These are phyloP conservation scores for Crotalaria pallida DNA, from an alignment of 306 rosid genomes.

Conservation along the genomic window DNA sequence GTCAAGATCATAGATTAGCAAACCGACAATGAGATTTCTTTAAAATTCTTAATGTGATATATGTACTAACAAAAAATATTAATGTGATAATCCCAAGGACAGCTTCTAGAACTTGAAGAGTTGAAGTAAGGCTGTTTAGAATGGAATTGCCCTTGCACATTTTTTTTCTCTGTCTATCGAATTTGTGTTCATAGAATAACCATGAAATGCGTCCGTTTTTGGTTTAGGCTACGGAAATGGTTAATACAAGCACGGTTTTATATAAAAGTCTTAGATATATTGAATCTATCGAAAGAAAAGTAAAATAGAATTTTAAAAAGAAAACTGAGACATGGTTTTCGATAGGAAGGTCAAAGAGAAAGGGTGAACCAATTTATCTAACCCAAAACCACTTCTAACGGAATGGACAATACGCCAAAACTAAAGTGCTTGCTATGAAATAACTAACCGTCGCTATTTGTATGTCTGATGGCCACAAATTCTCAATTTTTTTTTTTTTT, in stretches of 20 bases:
- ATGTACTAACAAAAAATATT: no score
- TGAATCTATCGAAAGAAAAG: not conserved
- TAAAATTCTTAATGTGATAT: not conserved
- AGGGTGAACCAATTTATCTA: conserved; percentile 61
- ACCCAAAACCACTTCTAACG: conserved; percentile 41
- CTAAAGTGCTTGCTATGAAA: conserved; percentile 5
- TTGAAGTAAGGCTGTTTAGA: not conserved
- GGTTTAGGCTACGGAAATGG: not conserved
- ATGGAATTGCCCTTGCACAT: not conserved
- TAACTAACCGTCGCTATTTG: no score
- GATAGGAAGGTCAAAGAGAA: conserved; percentile 40
- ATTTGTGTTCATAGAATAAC: not conserved
- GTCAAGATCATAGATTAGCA: conserved; percentile 52
- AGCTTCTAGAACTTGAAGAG: conserved; percentile 35
- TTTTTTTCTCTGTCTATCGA: not conserved
- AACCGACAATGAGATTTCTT: conserved; percentile 19
- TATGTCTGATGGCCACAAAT: no score
- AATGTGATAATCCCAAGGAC: conserved; percentile 22
- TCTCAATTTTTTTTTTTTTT: no score
- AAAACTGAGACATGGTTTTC: not conserved
- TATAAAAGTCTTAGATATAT: not conserved
- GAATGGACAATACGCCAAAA: not conserved
- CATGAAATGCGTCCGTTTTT: not conserved
- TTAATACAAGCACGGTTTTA: not conserved
- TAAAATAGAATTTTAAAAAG: not conserved